phyloP scores from a whole-genome alignment of 352 stramenopile species.

The Pythium apleroticum region DNA sequence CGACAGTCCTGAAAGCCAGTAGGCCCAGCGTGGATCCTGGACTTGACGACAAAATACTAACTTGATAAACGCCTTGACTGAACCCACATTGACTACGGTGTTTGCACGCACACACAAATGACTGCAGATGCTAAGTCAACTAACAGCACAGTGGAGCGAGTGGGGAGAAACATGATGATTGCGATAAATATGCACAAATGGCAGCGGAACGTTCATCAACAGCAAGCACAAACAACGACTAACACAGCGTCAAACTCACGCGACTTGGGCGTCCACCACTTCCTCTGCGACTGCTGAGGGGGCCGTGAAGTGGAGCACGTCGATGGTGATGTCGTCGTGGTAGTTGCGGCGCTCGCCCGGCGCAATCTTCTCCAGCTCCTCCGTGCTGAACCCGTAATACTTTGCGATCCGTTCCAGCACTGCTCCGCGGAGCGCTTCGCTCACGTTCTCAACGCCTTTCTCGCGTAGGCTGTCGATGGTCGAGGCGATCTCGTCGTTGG shows the following conservation, averaged over 20 bases:
- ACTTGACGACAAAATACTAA: no score
- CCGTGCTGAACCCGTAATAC: slow-evolving; percentile 47
- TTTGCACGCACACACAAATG: no score
- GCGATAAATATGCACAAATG: neutral
- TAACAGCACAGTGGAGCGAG: no score
- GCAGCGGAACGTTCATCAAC: neutral
- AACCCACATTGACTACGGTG: no score
- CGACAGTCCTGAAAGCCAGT: neutral
- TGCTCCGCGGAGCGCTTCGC: slow-evolving; percentile 38
- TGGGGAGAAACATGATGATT: neutral
- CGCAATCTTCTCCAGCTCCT: slow-evolving; percentile 52
- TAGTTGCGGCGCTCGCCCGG: slow-evolving; percentile 63
- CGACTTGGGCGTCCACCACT: slow-evolving; percentile 9
- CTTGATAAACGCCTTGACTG: no score
- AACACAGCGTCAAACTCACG: slow-evolving; percentile 11
- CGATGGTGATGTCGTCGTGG: slow-evolving; percentile 75
- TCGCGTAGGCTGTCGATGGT: slow-evolving; percentile 47
- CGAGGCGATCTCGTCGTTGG: slow-evolving; percentile 62
- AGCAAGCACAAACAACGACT: neutral
- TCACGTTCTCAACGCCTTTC: slow-evolving; percentile 57
- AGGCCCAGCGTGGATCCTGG: neutral
- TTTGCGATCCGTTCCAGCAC: slow-evolving; percentile 57
- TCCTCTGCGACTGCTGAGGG: slow-evolving; percentile 11
- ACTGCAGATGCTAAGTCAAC: no score
- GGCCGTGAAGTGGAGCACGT: slow-evolving; percentile 62